These are phyloP conservation scores for Colletotrichum echinochloae DNA, from an alignment of 2,329 filamentous ascomycete species.

Conservation along the genomic window DNA sequence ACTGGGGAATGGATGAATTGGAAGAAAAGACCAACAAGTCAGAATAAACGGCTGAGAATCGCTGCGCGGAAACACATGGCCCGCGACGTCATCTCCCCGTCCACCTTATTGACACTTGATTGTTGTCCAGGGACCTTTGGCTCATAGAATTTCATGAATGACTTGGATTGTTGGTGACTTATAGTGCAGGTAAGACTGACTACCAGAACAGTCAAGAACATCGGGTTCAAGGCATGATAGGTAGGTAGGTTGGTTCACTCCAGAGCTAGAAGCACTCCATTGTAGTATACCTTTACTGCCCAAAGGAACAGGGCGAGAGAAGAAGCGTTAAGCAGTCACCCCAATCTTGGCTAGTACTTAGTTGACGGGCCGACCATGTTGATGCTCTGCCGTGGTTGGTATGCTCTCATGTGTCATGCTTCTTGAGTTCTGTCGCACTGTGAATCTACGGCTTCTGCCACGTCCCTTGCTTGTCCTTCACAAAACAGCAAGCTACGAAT, in stretches of 20 bases:
- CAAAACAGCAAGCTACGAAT: neutral
- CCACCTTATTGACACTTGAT: neutral
- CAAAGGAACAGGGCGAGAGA: neutral
- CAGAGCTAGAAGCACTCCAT: neutral
- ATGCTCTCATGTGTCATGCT: neutral
- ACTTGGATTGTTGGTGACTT: too few relatives aligned
- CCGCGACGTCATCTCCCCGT: neutral
- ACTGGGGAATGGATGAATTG: slow-evolving; percentile 14
- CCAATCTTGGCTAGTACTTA: neutral
- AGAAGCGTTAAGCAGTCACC: too few relatives aligned
- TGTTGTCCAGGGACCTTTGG: neutral
- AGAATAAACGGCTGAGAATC: neutral
- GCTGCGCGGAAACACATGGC: slow-evolving; percentile 13
- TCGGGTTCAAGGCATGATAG: slow-evolving; percentile 8
- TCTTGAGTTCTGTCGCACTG: slow-evolving; percentile 13
- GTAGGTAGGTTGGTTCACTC: too few relatives aligned
- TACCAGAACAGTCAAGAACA: neutral
- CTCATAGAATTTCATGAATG: too few relatives aligned
- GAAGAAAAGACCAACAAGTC: neutral
- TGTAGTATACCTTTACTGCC: neutral
- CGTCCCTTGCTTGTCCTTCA: neutral
- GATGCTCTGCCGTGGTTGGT: neutral
- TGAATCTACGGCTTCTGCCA: neutral
- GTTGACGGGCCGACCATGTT: neutral
- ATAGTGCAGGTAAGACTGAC: too few relatives aligned